Conservation (phyloP, 768 basidiomycete genomes). For the Xerocomellus dryophilus region DNA sequence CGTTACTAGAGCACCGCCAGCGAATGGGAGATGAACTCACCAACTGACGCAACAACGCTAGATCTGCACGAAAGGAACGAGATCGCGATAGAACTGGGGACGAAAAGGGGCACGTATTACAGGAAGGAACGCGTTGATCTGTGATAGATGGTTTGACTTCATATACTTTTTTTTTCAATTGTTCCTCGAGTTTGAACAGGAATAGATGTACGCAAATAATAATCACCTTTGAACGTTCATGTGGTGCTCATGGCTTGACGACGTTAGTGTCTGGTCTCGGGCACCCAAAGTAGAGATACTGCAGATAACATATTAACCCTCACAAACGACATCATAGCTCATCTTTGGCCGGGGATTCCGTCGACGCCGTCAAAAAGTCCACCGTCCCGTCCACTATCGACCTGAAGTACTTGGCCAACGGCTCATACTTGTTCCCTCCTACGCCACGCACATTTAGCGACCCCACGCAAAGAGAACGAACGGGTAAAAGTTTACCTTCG, state of each 20-base stretch:
- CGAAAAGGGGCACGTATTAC: background rate
- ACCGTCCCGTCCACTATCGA: conserved; percentile 66
- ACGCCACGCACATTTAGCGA: background rate
- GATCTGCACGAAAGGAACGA: background rate
- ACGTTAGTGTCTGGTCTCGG: background rate
- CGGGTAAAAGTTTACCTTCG: conserved; percentile 48
- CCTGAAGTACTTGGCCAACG: conserved; percentile 70
- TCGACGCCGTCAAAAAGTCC: conserved; percentile 45
- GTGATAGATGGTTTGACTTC: background rate
- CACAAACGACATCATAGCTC: conserved; percentile 24
- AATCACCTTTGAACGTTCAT: background rate
- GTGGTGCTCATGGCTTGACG: background rate
- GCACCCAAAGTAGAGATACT: background rate
- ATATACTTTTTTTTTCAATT: background rate
- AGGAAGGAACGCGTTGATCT: background rate
- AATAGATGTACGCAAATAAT: background rate
- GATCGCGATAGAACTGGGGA: background rate
- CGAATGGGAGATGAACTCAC: conserved; percentile 13
- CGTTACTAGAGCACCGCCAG: conserved; percentile 20
- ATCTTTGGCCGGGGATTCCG: conserved; percentile 34
- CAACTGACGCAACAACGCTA: conserved; percentile 10
- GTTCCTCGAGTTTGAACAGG: background rate
- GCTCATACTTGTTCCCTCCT: conserved; percentile 74
- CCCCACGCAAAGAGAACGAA: background rate
- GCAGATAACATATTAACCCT: conserved; percentile 2